Conservation (phyloP, 345 rosid genomes). For the Heritiera littoralis region DNA sequence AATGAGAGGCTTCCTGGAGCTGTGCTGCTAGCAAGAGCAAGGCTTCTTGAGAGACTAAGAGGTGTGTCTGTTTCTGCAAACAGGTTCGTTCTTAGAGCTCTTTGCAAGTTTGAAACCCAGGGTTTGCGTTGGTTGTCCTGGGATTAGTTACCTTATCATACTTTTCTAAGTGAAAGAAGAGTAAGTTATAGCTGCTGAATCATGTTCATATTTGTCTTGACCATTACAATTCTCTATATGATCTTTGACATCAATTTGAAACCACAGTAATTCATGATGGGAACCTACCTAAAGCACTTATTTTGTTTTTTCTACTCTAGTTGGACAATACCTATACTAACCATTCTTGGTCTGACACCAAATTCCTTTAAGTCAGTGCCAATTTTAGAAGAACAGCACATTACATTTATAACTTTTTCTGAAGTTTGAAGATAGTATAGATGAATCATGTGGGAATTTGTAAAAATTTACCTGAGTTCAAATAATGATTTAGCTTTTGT, state of each 20-base stretch:
- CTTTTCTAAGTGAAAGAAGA: background rate
- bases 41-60: constrained; percentile 90
- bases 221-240: background rate
- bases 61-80: constrained; percentile 62
- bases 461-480: background rate
- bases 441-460: background rate
- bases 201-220: background rate
- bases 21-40: constrained; percentile 88
- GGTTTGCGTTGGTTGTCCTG: background rate
- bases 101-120: constrained; percentile 4
- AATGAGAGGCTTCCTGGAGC: constrained; percentile 88
- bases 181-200: background rate
- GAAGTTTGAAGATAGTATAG: background rate
- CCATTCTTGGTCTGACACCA: background rate
- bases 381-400: background rate
- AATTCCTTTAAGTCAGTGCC: background rate
- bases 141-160: background rate
- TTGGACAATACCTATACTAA: background rate
- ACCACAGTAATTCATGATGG: background rate
- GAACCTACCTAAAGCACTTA: background rate
- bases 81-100: constrained; percentile 48
- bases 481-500: background rate
- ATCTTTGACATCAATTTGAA: background rate
- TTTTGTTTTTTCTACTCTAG: background rate
- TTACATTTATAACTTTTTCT: background rate